Base-by-base conservation (phyloP, 2,329 filamentous ascomycete species). In the Chalaropsis ovoidea region DNA sequence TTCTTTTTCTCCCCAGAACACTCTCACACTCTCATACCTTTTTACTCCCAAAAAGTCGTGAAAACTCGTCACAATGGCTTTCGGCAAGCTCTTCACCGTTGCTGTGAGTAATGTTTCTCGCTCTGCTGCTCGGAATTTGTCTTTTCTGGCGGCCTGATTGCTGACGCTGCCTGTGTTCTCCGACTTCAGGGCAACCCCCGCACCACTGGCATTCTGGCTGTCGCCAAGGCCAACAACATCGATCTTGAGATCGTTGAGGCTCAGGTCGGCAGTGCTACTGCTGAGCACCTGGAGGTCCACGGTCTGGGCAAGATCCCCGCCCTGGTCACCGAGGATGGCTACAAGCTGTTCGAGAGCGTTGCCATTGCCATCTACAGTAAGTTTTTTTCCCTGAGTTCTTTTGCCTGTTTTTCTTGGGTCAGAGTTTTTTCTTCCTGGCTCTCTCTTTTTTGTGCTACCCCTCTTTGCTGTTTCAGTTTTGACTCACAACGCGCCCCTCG, bases 331-430 rank as follows among this genome's bases (percentile, higher is more conserved):
- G 82, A 86, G 75, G 94, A 99, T 79, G 93, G 92, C 78, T 97
- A 89, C 79, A 81, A 85, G 73, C 85, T 99, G 72, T 87, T 84
- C 70, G 94, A 99, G 86, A 82, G 78, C 79, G 92, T 97, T 73
- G 94, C 94, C 77, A 93, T 99, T 75, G 90, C 91, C 76, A 89
- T 99, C 82, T 99, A 97, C 83, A 80, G 94, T 99, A 89, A 74
- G 93, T 90, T 56, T 66, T 39, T 65, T 61, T 69, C 67, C 68
- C 70, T 17, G 22, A 39, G 39, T 31, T 67, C 85, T 65, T 63
- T 64, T 60, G 45, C 64, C 43, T 68, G 42, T 65, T 47, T 68
- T 69, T 68, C 67, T 70, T 67, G 64, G 3, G 42, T n/a, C n/a
- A n/a, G 31, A 31, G 31, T 31, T 31, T 31, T 31, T 31, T 17